Evolutionary conservation across 2,329 filamentous ascomycete species (phyloP).

Genomic region (Magnaporthales sp.): DNA sequence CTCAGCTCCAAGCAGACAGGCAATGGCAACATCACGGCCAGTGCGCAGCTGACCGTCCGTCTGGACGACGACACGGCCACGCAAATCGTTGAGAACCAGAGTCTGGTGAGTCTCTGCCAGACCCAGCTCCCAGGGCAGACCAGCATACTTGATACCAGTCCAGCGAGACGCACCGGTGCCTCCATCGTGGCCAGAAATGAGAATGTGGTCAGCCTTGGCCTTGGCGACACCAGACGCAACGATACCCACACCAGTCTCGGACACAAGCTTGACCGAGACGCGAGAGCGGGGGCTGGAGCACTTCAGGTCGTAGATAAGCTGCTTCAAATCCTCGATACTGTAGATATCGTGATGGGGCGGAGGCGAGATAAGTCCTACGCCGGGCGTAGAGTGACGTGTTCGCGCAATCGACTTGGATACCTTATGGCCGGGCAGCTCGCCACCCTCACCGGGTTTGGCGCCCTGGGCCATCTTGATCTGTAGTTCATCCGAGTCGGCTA

Average conservation of each 20-base stretch:
- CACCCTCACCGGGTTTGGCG: conserved; percentile 94
- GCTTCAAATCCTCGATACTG: conserved; percentile 96
- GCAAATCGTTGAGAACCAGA: conserved; percentile 86
- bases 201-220: conserved; percentile 91
- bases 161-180: conserved; percentile 93
- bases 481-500: conserved; percentile 89
- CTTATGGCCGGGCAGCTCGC: conserved; percentile 94
- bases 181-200: conserved; percentile 95
- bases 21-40: conserved; percentile 87
- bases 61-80: conserved; percentile 91
- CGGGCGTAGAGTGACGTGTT: conserved; percentile 91
- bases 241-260: conserved; percentile 94
- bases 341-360: conserved; percentile 98
- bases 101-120: conserved; percentile 97
- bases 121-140: conserved; percentile 93
- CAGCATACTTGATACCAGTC: conserved; percentile 98
- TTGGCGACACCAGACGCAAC: conserved; percentile 96
- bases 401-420: conserved; percentile 89
- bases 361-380: conserved; percentile 91
- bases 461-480: conserved; percentile 99
- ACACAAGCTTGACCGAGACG: conserved; percentile 95
- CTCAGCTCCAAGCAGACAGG: conserved; percentile 91
- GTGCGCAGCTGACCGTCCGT: conserved; percentile 92
- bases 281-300: conserved; percentile 88
- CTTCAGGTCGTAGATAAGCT: conserved; percentile 95